These are phyloP conservation scores for Cladophialophora immunda DNA, from an alignment of 2,329 filamentous ascomycete genomes.

Conservation along the genomic window DNA sequence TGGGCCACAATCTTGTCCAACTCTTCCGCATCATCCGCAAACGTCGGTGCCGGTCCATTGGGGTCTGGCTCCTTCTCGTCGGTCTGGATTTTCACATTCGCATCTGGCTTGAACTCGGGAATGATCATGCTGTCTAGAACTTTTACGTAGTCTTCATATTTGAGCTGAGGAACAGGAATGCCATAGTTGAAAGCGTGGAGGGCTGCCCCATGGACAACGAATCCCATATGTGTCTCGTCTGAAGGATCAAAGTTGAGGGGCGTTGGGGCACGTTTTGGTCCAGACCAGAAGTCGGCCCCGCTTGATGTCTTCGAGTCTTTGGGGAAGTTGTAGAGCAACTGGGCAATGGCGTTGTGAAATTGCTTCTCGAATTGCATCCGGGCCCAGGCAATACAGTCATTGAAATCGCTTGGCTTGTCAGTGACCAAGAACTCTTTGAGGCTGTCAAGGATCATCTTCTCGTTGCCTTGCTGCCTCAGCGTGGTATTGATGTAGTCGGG, in stretches of 20 bases:
- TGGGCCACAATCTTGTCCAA: constrained; percentile 74
- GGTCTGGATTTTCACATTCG: constrained; percentile 94
- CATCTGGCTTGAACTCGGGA: constrained; percentile 90
- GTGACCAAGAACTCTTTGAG: constrained; percentile 90
- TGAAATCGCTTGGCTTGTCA: constrained; percentile 89
- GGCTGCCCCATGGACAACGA: constrained; percentile 87
- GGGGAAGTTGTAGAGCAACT: constrained; percentile 95
- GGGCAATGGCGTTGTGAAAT: constrained; percentile 95
- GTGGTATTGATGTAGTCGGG: constrained; percentile 88
- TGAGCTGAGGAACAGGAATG: constrained; percentile 82
- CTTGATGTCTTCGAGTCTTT: constrained; percentile 89
- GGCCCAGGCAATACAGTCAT: constrained; percentile 97
- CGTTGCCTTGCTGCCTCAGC: constrained; percentile 90
- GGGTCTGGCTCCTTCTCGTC: constrained; percentile 95
- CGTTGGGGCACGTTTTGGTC: constrained; percentile 94
- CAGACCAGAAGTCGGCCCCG: constrained; percentile 95
- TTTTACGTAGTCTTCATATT: constrained; percentile 76
- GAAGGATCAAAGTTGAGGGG: constrained; percentile 85
- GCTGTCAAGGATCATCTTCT: constrained; percentile 91
- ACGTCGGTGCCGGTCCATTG: constrained; percentile 68
- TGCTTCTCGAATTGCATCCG: constrained; percentile 93
- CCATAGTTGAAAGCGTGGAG: constrained; percentile 98
- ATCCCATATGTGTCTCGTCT: constrained; percentile 86
- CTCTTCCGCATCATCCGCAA: constrained; percentile 77
- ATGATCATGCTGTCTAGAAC: constrained; percentile 93